Evolutionary conservation across 257 asterid species (phyloP), one percentile per base, ranked within the genome.

Genomic region (Coffea eugenioides): DNA sequence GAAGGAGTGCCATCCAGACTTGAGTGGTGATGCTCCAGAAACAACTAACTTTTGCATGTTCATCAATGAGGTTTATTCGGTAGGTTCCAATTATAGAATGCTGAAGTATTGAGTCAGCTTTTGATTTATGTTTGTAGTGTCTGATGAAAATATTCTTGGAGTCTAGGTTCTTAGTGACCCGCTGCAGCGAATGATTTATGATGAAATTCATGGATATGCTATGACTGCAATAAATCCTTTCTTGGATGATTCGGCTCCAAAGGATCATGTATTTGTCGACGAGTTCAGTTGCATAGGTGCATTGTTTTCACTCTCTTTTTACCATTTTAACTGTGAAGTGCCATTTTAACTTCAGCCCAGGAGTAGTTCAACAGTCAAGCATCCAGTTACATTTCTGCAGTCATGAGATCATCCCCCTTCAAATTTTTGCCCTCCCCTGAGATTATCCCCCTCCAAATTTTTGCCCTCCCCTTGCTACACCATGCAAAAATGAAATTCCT

Each of bases 201-300:
- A 96, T 83, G 97, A 96, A 87, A 94, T 96, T 80, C 98, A 96
- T 81, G 99, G 99, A 65, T 92, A 96, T 79, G 88, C 97, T 68
- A 87, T 91, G 81, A 91, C 97, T 39, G 99, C 97, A 80, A 88
- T 84, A 27, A 96, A 94, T 85, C 99, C 99, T 0, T 96, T 96
- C 83, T 69, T 91, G 16, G 97, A 91, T 54, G 98, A 92, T 87
- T 89, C 97, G 51, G 83, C 87, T 73, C 81, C 95, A 0, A 92
- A 80, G 74, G 97, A 96, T 87, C 97, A 94, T 82, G 95, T 89
- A 25, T 96, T 96, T 75, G 99, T 96, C 54, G 99, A 96, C n/a
- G 99, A 96, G 86, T 96, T 96, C 84, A 94, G 97, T 90, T 96
- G 99, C 94, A 96, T 96, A 86, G 98, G 99, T 96, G 87, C 65